These are phyloP conservation scores for Klebsormidium nitens DNA, from an alignment of 139 green algal genomes.

Conservation along the genomic window DNA sequence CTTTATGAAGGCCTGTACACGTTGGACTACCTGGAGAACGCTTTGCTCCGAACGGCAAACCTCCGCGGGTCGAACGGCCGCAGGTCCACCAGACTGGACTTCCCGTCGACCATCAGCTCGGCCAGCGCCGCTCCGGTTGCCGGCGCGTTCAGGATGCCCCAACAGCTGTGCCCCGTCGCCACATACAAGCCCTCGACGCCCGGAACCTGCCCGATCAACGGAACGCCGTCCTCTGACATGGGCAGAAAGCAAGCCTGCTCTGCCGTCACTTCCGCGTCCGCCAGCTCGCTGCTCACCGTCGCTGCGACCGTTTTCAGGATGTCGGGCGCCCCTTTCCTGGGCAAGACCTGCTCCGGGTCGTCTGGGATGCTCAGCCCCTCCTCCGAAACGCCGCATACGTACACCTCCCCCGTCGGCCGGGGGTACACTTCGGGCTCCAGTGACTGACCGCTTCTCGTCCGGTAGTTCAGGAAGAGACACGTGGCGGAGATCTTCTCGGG, in stretches of 20 bases:
- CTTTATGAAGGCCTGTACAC: no score
- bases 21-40: no score
- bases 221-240: slow-evolving; percentile 39
- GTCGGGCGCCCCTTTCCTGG: slow-evolving; percentile 5
- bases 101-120: slow-evolving; percentile 45
- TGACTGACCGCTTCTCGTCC: slow-evolving; percentile 17
- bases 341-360: slow-evolving; percentile 14
- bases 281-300: slow-evolving; percentile 19
- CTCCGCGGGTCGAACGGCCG: slow-evolving; percentile 32
- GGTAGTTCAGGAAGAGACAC: slow-evolving; percentile 29
- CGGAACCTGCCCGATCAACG: slow-evolving; percentile 38
- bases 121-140: slow-evolving; percentile 33
- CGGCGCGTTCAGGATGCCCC: slow-evolving; percentile 47
- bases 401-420: slow-evolving; percentile 30
- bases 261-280: slow-evolving; percentile 3
- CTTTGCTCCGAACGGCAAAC: no score
- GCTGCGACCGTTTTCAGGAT: slow-evolving; percentile 11
- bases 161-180: slow-evolving; percentile 44
- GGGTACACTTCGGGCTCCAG: slow-evolving; percentile 39
- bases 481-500: slow-evolving; percentile 10
- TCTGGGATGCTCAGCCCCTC: slow-evolving; percentile 19
- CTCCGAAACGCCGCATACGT: slow-evolving; percentile 35
- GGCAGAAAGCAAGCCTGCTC: slow-evolving; percentile 36
- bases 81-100: slow-evolving; percentile 22
- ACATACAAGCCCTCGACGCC: slow-evolving; percentile 29